Evolutionary conservation across 208 protist genomes (phyloP), one percentile per base, ranked within the genome.

Genomic region (Naegleria lovaniensis): DNA sequence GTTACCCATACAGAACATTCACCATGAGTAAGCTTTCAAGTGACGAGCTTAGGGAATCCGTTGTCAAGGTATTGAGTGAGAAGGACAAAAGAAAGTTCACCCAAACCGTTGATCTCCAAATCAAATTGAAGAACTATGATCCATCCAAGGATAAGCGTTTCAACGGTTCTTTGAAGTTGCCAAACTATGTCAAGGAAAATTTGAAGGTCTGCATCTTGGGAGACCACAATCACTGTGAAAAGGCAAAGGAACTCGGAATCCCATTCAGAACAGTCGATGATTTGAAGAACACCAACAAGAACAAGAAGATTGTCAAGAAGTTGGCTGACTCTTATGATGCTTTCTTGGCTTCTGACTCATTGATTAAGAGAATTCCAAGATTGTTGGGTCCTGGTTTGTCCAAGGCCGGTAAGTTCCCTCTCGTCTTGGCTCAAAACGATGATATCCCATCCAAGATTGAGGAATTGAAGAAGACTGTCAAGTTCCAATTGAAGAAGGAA

Each of bases 41-140:
- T 43, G 85, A 89, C 85, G 85, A 89, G 1, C n/a, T 89, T 6
- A 33, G 85, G 5, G 33, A 38, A 67, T 5, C 48, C 40, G 25
- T 89, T 67, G 13, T 25, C 9, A 89, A 89, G 6, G 48, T 89
- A 9, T 15, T 89, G 25, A n/a, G 25, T 38, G 48, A 89, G 25
- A 89, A 89, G 29, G 48, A 89, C 15, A 67, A 6, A 5, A 67
- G 48, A 89, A 89, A 89, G 9, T 89, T 89, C 36, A n/a, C n/a
- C 9, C 85, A 89, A 89, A 99, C 98, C 92, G 95, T 99, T 91
- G 99, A 99, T 92, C 96, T 99, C 36, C 98, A 99, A 96, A 97
- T 99, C 92, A 98, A 98, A 91, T 96, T 99, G 41, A 99, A 99
- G 98, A 99, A 99, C 96, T 99, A 99, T 96, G 98, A 99, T 94